phyloP scores from a whole-genome alignment of 2,329 filamentous ascomycete genomes.

The Chalara sp. region DNA sequence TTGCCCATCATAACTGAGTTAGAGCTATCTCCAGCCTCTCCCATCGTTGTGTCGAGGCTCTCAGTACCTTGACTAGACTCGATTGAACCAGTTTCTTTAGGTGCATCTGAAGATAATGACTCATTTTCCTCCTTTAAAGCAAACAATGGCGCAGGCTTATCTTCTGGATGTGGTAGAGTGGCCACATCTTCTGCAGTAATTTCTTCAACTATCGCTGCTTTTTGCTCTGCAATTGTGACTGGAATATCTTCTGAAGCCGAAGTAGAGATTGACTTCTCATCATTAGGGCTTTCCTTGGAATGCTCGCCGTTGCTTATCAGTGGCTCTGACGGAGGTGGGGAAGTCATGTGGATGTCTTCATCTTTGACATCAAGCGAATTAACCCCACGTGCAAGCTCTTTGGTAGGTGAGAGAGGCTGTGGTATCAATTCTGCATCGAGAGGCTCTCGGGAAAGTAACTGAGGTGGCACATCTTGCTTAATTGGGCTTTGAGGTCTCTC shows the following conservation, averaged over 20 bases:
- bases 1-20: slow-evolving; percentile 23
- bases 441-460: slow-evolving; percentile 17
- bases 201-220: slow-evolving; percentile 6
- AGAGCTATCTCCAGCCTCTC: slow-evolving; percentile 24
- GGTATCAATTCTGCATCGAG: slow-evolving; percentile 51
- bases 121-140: slow-evolving; percentile 32
- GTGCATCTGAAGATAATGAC: neutral
- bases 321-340: slow-evolving; percentile 10
- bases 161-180: slow-evolving; percentile 53
- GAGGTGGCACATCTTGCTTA: neutral
- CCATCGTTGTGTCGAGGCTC: slow-evolving; percentile 26
- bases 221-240: slow-evolving; percentile 10
- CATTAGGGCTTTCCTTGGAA: slow-evolving; percentile 12
- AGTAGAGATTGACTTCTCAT: slow-evolving; percentile 20
- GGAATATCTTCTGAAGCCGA: slow-evolving; percentile 4
- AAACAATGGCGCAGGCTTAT: slow-evolving; percentile 63
- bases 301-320: slow-evolving; percentile 3
- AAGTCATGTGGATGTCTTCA: slow-evolving; percentile 22
- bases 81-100: slow-evolving; percentile 12
- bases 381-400: slow-evolving; percentile 28
- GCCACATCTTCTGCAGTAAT: slow-evolving; percentile 13
- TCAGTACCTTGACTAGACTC: slow-evolving; percentile 12
- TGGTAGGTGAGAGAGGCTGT: slow-evolving; percentile 49
- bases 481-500: slow-evolving; percentile 38
- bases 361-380: slow-evolving; percentile 18